A percentile compares a stretch with the other conserved stretches of the same genome.
These are phyloP conservation scores for Tilletia caries DNA, from an alignment of 1,284 basidiomycete species.

Conservation along the genomic window DNA sequence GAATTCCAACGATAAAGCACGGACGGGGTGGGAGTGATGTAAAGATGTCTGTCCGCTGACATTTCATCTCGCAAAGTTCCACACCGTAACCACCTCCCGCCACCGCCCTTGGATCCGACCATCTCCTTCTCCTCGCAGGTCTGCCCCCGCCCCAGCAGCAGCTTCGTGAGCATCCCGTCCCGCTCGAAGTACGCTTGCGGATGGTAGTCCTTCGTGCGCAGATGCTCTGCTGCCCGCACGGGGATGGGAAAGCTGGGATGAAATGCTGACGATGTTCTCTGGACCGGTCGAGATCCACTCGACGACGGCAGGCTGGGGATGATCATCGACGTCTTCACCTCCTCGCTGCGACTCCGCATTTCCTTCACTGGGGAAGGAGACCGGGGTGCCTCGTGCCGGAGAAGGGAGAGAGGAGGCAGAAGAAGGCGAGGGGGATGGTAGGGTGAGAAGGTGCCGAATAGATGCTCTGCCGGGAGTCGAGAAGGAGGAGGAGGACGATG, in stretches of 20 bases:
- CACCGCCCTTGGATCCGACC: background rate
- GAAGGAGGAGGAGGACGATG: no score
- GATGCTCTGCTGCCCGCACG: no score
- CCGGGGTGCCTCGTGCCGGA: no score
- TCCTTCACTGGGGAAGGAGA: no score
- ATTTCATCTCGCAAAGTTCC: background rate
- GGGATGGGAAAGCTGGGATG: background rate
- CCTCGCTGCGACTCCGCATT: background rate
- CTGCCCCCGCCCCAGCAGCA: background rate
- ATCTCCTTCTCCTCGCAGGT: background rate
- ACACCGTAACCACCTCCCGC: background rate
- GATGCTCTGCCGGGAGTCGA: no score
- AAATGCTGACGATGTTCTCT: background rate
- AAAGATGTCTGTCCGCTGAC: no score
- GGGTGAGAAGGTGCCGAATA: no score
- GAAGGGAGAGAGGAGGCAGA: background rate
- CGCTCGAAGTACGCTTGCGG: no score
- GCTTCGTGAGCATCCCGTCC: background rate
- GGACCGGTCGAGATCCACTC: background rate
- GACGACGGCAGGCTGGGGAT: background rate
- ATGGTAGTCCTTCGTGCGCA: no score
- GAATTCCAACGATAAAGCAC: no score
- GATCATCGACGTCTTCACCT: background rate
- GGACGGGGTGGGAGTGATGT: no score
- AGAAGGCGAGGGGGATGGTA: no score